These are phyloP conservation scores for Monotropa hypopitys DNA, from an alignment of 179 eudicot species.

Conservation along the genomic window DNA sequence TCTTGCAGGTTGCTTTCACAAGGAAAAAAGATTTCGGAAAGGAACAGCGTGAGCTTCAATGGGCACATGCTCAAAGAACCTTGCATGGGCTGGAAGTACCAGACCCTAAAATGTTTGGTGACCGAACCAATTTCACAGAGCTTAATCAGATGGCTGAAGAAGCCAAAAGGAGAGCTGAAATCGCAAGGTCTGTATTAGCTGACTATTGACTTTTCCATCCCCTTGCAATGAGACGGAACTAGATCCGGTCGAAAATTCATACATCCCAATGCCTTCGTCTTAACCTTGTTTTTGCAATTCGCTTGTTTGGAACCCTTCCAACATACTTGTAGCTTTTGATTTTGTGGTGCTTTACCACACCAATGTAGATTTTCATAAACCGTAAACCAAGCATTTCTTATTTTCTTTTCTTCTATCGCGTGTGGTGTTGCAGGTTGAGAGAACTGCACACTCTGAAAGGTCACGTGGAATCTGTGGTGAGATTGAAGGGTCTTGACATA, in stretches of 20 bases:
- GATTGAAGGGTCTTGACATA: slow-evolving; percentile 59
- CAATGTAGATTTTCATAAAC: not conserved
- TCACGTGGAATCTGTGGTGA: slow-evolving; percentile 57
- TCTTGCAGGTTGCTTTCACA: slow-evolving; percentile 65
- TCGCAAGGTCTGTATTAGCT: slow-evolving; percentile 49
- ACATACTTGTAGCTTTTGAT: not conserved
- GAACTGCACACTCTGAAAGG: slow-evolving; percentile 63
- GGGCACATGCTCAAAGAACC: slow-evolving; percentile 88
- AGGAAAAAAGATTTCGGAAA: slow-evolving; percentile 87
- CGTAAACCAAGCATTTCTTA: not conserved
- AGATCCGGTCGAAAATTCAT: not conserved
- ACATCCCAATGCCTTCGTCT: not conserved
- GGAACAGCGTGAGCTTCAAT: slow-evolving; percentile 80
- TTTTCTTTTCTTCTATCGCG: not conserved
- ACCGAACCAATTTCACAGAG: slow-evolving; percentile 40
- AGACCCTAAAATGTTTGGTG: slow-evolving; percentile 33
- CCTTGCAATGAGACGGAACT: not conserved
- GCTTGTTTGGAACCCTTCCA: not conserved
- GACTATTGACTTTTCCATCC: not conserved
- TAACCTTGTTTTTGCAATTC: too few species aligned
- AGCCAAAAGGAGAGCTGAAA: slow-evolving; percentile 83
- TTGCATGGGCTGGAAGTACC: slow-evolving; percentile 80
- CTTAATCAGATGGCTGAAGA: slow-evolving; percentile 88
- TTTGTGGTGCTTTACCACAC: not conserved
- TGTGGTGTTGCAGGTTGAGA: slow-evolving; percentile 34